Evolutionary conservation across 306 rosid species (phyloP), one percentile per base, ranked within the genome.

Genomic region (Alnus rubra): DNA sequence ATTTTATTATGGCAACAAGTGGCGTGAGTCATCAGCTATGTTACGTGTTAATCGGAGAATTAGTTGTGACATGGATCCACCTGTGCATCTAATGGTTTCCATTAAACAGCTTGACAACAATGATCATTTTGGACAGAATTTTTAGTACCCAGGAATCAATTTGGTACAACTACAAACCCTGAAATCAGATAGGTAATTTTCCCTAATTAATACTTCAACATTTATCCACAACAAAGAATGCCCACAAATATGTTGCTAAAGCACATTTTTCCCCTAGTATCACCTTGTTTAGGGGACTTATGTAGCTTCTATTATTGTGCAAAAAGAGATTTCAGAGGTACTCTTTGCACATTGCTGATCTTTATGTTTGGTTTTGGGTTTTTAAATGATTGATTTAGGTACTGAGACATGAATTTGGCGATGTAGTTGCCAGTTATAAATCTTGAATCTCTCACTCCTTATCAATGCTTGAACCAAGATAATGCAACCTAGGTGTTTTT

Each of bases 361-460:
- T 58, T 39, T 58, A 44, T 74, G 55, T 28, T 44, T 60, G 49
- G 59, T 63, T 50, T 15, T 48, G 9, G 16, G 72, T 31, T 59
- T 49, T 37, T 76, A 7, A 78, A 69, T 28, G 51, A 1, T 53
- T 53, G 56, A 30, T 78, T 28, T 49, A 49, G 52, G 52, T 49
- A 12, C 52, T 11, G 14, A 49, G 4, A 49, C 52, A 49, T 49
- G 15, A 42, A 49, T 54, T 47, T 53, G 52, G 56, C 78, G 42
- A 65, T 65, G 51, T 64, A 59, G 60, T 54, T 80, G 48, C 59
- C 2, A 45, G 19, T 31, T 44, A 30, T 9, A 18, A 54, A 64
- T 58, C 54, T 54, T 12, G n/a, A 47, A 23, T 53, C 55, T 48
- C 69, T 48, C 35, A 71, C 54, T 55, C 23, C 30, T 19, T 14